Conservation (phyloP, 352 stramenopile genomes). For the Phytophthora boehmeriae region DNA sequence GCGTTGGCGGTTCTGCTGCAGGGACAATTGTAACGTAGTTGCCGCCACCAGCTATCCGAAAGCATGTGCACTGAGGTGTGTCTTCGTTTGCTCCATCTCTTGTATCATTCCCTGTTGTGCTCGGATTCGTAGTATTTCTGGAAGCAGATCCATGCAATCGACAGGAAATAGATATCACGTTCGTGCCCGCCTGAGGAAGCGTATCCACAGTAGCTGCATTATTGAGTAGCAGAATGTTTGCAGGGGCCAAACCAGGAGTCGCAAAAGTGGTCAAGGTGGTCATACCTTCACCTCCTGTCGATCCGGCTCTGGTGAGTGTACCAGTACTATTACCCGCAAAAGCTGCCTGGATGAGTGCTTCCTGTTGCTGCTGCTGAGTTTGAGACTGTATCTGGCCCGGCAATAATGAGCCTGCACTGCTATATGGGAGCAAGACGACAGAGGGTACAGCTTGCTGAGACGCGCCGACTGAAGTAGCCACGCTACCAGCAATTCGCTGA, state of each 20-base stretch:
- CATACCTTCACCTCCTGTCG: conserved; percentile 13
- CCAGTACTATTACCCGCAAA: conserved; percentile 12
- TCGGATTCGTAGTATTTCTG: conserved; percentile 6
- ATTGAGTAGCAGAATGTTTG: conserved; percentile 29
- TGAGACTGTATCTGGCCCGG: conserved; percentile 19
- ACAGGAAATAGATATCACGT: conserved; percentile 34
- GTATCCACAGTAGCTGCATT: conserved; percentile 9
- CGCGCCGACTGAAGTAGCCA: conserved; percentile 6
- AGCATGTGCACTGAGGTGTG: conserved; percentile 40
- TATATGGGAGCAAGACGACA: conserved; percentile 41
- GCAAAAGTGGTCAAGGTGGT: conserved; percentile 21
- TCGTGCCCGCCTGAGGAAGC: conserved; percentile 16
- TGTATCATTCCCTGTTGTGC: background rate
- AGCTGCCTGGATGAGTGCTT: conserved; percentile 7
- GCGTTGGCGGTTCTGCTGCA: conserved; percentile 14
- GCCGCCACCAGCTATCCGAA: conserved; percentile 27
- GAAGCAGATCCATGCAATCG: conserved; percentile 28
- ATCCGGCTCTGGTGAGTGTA: background rate
- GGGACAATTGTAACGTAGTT: conserved; percentile 39
- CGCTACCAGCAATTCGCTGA: conserved; percentile 9
- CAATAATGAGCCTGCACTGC: conserved; percentile 16
- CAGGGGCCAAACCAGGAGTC: conserved; percentile 10
- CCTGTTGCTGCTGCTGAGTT: conserved; percentile 18
- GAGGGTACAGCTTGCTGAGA: conserved; percentile 31
- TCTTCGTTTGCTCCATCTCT: conserved; percentile 1